Base-by-base conservation (phyloP, 345 rosid genomes). In the Corchorus capsularis region DNA sequence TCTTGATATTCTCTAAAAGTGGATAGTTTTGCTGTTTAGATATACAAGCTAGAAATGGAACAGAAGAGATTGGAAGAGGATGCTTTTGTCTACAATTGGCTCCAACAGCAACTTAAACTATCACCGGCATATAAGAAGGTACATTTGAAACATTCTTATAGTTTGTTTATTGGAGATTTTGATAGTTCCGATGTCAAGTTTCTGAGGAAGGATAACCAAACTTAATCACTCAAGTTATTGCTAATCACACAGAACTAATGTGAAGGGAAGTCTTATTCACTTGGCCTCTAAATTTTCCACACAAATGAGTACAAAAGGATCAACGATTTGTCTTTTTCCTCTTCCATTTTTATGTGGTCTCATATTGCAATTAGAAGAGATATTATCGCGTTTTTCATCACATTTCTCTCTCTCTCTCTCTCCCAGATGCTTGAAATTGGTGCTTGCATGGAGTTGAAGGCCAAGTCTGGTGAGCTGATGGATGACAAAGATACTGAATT, bases 91-190 rank as follows among this genome's bases (percentile, higher is more conserved):
- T 94, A 92, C 80, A 92, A 94, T 69, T 94, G 97, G 96, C 96
- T 94, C 61, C 98, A 94, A 53, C 91, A 89, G 71, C 98, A 91
- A 79, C 94, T 94, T 69, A 91, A 90, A 79, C 88, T 86, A 76
- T 94, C 97, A 53, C 97, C 98, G 9, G 97, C 93, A n/a, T 94
- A 92, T 85, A 88, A 89, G 76, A 92, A 90, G 93, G 98, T 94
- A 83, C 50, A 17, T 22, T 75, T 74, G 50, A 72, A 8, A 34
- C 52, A 50, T 69, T 32, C 43, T 1, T 15, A 20, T 20, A 45
- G n/a, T 66, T 45, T 13, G 35, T 67, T 46, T 20, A 67, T 20
- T 8, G 39, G 47, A 22, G 22, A 13, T 67, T 46, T 67, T 67
- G 56, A 27, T 27, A 27, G 27, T 27, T 27, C 27, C 27, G 27